phyloP scores from a whole-genome alignment of 352 stramenopile species.

The Stramenopiles sp. region DNA sequence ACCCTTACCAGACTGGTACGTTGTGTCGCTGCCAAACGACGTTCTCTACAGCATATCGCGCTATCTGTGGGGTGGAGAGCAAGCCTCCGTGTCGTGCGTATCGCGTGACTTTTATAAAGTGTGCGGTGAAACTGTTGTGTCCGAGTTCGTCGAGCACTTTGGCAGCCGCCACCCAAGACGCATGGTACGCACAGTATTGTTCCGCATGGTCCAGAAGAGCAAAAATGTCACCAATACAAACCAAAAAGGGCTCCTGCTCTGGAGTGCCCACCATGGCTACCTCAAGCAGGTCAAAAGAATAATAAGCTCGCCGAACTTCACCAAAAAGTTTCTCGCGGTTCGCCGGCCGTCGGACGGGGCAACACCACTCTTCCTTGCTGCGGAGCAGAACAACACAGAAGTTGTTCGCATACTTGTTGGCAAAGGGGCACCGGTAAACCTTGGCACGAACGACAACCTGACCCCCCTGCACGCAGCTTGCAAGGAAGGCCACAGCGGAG shows the following conservation, averaged over 20 bases:
- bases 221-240: neutral
- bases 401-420: neutral
- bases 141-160: slow-evolving; percentile 1
- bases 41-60: neutral
- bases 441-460: neutral
- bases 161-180: neutral
- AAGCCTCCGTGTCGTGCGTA: neutral
- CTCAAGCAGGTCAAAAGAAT: neutral
- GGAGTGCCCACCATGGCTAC: neutral
- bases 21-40: neutral
- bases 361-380: neutral
- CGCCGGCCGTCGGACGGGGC: neutral
- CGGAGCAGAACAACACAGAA: neutral
- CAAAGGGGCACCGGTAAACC: neutral
- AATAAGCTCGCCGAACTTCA: neutral
- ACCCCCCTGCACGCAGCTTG: neutral
- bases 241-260: neutral
- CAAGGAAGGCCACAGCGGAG: neutral
- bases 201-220: neutral
- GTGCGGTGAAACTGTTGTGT: neutral
- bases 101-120: neutral
- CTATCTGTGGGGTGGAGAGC: neutral
- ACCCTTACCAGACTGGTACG: neutral
- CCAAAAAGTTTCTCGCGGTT: neutral
- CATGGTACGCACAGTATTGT: neutral